These are phyloP conservation scores for Aspergillus homomorphus DNA, from an alignment of 495 filamentous ascomycete genomes.

Conservation along the genomic window DNA sequence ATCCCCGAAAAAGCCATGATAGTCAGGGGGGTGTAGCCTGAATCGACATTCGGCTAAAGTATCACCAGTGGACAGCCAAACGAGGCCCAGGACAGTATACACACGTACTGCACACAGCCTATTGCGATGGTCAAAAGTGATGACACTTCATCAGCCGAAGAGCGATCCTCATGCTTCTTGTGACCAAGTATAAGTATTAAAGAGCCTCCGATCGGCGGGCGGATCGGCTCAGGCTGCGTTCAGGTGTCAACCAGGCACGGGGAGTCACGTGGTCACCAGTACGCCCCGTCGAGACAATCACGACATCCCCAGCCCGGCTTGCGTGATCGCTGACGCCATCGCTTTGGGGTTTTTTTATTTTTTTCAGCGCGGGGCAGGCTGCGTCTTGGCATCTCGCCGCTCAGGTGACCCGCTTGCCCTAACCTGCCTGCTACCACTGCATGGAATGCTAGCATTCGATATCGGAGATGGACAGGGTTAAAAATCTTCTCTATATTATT, in stretches of 20 bases:
- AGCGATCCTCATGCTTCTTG: too few relatives aligned
- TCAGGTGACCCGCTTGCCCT: conserved; percentile 9
- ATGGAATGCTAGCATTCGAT: neutral
- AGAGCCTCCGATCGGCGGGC: neutral
- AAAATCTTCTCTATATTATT: too few relatives aligned
- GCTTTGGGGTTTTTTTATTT: too few relatives aligned
- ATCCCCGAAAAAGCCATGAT: conserved; percentile 17
- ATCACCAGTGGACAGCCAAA: neutral
- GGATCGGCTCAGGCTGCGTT: neutral
- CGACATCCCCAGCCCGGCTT: conserved; percentile 28
- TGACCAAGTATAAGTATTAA: too few relatives aligned
- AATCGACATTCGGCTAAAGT: neutral
- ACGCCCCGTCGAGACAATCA: conserved; percentile 21
- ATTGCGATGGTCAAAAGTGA: neutral
- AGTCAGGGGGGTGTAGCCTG: conserved; percentile 24
- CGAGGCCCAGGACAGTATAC: too few relatives aligned
- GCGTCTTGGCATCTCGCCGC: conserved; percentile 1
- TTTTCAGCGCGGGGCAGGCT: neutral
- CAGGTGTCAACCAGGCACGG: neutral
- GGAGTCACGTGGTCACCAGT: neutral
- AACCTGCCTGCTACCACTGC: neutral
- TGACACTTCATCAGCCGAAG: too few relatives aligned
- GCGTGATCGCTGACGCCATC: conserved; percentile 23
- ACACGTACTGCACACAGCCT: too few relatives aligned
- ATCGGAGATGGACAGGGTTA: too few relatives aligned